Base-by-base conservation (phyloP, 1,284 basidiomycete species). In the Austropuccinia psidii region DNA sequence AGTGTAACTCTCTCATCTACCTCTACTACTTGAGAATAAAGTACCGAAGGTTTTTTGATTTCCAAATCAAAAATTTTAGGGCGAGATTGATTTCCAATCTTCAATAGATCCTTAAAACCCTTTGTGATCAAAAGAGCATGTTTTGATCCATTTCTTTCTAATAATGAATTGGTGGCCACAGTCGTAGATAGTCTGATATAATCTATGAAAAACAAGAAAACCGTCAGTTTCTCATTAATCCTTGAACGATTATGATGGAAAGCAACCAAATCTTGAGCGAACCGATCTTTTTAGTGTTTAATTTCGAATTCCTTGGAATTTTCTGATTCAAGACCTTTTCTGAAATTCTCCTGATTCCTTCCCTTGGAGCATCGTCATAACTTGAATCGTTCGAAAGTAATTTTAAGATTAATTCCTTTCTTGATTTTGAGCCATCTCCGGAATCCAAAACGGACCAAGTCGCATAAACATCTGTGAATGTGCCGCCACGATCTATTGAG, bases 1-100 rank as follows among this genome's bases (percentile, higher is more conserved):
- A 96, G 85, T 0, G 94, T 96, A 5, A 98, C 93, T 2, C 95
- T 87, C 81, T 98, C 95, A 78, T 96, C 92, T 0, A 97, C 87
- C 80, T 97, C 93, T 27, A 95, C 79, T 1, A 97, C 89, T 1
- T 84, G 84, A 0, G 87, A 86, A 80, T 95, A 97, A 3, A 97
- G 83, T 4, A 91, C 89, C 0, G 87, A 81, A 0, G 90, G 85
- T 37, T 93, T 88, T 57, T 79, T 79, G 77, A 83, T 83, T 41
- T 78, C 79, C 39, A 82, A 78, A 68, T 81, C 80, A 65, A 81
- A 82, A 68, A 83, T 89, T 84, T 78, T 76, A 0, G 92, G 94
- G 39, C 94, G 88, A 9, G 91, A 89, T 80, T 97, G 95, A 80
- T 96, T 97, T 13, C 91, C 91, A 75, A 95, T 96, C 66, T 89